These are phyloP conservation scores for Aspergillus funiculosus DNA, from an alignment of 495 filamentous ascomycete genomes.

Conservation along the genomic window DNA sequence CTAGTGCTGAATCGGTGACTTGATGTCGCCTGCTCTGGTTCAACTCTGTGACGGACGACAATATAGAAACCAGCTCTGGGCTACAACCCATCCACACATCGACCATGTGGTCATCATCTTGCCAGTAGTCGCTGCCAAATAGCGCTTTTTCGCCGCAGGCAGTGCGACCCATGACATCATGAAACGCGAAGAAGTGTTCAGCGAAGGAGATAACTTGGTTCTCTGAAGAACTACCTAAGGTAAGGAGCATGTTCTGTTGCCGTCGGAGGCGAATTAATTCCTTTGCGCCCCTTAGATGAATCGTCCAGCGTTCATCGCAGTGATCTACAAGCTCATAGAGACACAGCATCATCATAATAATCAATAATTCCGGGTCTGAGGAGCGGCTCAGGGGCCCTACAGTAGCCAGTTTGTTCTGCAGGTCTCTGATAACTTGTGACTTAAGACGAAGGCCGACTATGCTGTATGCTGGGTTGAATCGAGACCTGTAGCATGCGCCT, in stretches of 20 bases:
- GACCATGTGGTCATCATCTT: conserved; percentile 30
- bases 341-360: conserved; percentile 45
- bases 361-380: conserved; percentile 34
- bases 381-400: conserved; percentile 23
- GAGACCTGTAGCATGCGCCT: conserved; percentile 36
- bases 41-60: conserved; percentile 40
- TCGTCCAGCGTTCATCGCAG: conserved; percentile 41
- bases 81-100: conserved; percentile 46
- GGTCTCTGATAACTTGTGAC: conserved; percentile 33
- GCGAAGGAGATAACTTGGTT: conserved; percentile 34
- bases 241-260: conserved; percentile 15
- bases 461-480: conserved; percentile 26
- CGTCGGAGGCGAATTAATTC: conserved; percentile 38
- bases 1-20: conserved; percentile 20
- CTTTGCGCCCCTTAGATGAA: conserved; percentile 41
- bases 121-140: conserved; percentile 42
- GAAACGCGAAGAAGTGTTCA: conserved; percentile 44
- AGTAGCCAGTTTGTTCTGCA: conserved; percentile 29
- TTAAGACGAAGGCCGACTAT: conserved; percentile 34
- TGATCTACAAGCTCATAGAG: conserved; percentile 44
- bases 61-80: conserved; percentile 35
- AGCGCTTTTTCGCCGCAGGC: conserved; percentile 38
- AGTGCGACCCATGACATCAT: conserved; percentile 45
- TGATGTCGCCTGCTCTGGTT: conserved; percentile 31
- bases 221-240: conserved; percentile 10